Evolutionary conservation across 2,329 filamentous ascomycete genomes (phyloP), one percentile per base, ranked within the genome.

Genomic region (Trichoderma sp.): DNA sequence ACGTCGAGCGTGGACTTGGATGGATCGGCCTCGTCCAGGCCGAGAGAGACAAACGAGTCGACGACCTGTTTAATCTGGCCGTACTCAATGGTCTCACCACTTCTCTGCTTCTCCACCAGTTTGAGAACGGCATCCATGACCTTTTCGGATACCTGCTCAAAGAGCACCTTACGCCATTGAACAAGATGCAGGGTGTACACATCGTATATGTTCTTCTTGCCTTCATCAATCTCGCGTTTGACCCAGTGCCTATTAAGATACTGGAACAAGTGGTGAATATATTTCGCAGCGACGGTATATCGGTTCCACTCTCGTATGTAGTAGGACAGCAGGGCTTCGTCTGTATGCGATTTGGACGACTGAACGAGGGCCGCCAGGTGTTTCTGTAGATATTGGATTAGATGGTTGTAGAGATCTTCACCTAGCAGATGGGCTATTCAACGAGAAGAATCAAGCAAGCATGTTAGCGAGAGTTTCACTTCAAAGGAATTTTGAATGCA

Each of bases 201-300:
- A 79, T 99, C 96, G 79, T 96, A 98, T 8, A 98, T 92, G 76
- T 95, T 92, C 84, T 98, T 97, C 83, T 99, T 98, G 39, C 96
- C 96, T 80, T 99, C 96, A 72, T 99, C 96, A 82, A 99, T 97
- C 82, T 99, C 96, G 34, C 96, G 87, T 85, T 97, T 99, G 2
- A 99, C 96, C 96, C 96, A 99, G 81, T 99, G 96, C 34, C 96
- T 89, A 77, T 99, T 99, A 30, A 99, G 88, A 77, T 99, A 99
- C 66, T 91, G 86, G 84, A 99, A 99, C 8, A 99, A 84, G 78
- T 99, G 95, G 80, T 99, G 96, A 79, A 97, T 96, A 82, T 97
- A 99, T 80, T 96, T 97, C 70, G 94, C 96, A 1, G 96, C 95
- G 16, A 92, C 93, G 2, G 96, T 99, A 82, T 97, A 99, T 70